Evolutionary conservation across 2,329 filamentous ascomycete species (phyloP).

Genomic region (Cercospora berteroae): DNA sequence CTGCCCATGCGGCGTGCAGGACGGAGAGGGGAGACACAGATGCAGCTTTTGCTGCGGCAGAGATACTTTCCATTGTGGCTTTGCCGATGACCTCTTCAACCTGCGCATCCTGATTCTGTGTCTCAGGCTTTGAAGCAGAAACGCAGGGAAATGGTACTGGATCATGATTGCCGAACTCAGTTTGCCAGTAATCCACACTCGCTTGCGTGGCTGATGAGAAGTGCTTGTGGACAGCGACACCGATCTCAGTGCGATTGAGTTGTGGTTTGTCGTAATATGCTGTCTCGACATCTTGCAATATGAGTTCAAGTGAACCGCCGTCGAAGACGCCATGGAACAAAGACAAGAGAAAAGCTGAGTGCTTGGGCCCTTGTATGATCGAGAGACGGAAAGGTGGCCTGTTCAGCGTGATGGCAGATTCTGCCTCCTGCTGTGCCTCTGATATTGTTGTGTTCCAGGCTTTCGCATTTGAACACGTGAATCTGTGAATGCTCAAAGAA

Average conservation of each 20-base stretch:
- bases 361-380: background rate
- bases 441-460: background rate
- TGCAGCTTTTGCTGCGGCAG: background rate
- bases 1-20: background rate
- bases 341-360: background rate
- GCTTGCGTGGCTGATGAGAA: background rate
- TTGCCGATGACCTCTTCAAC: background rate
- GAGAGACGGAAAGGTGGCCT: background rate
- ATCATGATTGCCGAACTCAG: background rate
- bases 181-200: background rate
- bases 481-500: background rate
- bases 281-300: background rate
- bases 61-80: background rate
- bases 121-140: background rate
- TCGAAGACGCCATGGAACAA: background rate
- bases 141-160: background rate
- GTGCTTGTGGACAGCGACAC: background rate
- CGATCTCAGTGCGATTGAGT: background rate
- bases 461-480: background rate
- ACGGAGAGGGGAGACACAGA: background rate
- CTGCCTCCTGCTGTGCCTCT: background rate
- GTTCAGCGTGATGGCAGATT: background rate
- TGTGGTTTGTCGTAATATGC: background rate
- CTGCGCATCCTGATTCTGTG: background rate
- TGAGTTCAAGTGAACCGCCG: background rate